Evolutionary conservation across 2,329 filamentous ascomycete species (phyloP), one percentile per base, ranked within the genome.

Genomic region (Scleromitrula shiraiana): DNA sequence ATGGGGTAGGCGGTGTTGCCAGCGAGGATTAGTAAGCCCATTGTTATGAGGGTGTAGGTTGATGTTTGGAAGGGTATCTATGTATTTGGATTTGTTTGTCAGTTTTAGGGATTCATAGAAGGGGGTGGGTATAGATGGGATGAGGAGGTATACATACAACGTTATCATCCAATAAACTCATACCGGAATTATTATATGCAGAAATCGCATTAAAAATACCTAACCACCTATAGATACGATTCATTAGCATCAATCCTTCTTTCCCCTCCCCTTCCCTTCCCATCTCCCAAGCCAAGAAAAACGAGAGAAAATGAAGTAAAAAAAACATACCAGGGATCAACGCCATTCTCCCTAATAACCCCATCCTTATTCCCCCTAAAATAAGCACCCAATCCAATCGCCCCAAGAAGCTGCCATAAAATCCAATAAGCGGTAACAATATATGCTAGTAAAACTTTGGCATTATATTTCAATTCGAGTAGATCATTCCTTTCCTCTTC

Each of bases 171-270:
- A 85, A 65, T 29, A 85, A 68, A 17, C 75, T 77, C 79, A 86
- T 83, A 33, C 82, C 81, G n/a, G 74, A 80, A 55, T 85, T 85
- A 64, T 83, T 84, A 64, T 85, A 86, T 0, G 81, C 82, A 15
- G 78, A 83, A 4, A 79, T 74, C 2, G 77, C 78, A 52, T 83
- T 80, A 65, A 85, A 86, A 37, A 79, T 73, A 33, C 82, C 82
- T 2, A 79, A 68, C 81, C 82, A 85, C 59, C 59, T 62, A 38
- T 23, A 12, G 36, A 8, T n/a, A 30, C 20, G 8, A 10, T 38
- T 22, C 15, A 38, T 7, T 26, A 29, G 10, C 8, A 15, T n/a
- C n/a, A n/a, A n/a, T n/a, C n/a, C n/a, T n/a, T n/a, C n/a, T n/a
- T n/a, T n/a, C n/a, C n/a, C 7, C 33, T 15, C 17, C 33, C 33